Percentiles rank a stretch among this genome's conserved stretches.
Evolutionary conservation across 441 rosid species (phyloP).

Genomic region (Gossypium davidsonii): DNA sequence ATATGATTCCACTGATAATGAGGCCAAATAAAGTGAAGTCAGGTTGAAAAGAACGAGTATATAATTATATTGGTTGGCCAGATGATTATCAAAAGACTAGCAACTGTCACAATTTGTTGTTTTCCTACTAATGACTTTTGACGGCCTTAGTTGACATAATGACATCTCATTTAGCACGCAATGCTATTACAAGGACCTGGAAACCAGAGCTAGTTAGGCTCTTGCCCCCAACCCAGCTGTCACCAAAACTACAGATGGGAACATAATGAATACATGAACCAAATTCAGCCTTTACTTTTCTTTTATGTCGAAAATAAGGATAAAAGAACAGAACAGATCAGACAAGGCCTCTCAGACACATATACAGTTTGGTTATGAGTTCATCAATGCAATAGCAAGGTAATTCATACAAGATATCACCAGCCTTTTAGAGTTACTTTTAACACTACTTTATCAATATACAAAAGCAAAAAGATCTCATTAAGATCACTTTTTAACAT

Average conservation of each 20-base stretch:
- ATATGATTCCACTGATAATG: neutral
- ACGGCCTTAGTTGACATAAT: neutral
- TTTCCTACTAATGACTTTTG: neutral
- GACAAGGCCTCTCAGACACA: neutral
- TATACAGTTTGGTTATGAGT: neutral
- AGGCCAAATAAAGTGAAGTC: neutral
- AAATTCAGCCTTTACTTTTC: neutral
- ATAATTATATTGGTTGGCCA: neutral
- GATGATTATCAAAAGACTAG: constrained; percentile 1
- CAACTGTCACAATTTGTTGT: neutral
- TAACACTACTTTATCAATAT: neutral
- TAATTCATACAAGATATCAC: neutral
- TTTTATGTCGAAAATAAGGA: neutral
- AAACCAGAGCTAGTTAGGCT: neutral
- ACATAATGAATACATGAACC: neutral
- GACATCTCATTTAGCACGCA: neutral
- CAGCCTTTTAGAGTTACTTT: neutral
- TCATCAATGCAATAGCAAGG: neutral
- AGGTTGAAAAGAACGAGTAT: neutral
- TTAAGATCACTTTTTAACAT: constrained; percentile 5
- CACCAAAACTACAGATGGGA: neutral
- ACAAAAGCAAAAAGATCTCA: constrained; percentile 11
- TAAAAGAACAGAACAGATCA: neutral
- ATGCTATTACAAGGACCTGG: neutral
- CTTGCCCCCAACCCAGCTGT: no score